Percentiles rank a stretch among this genome's conserved stretches.
Evolutionary conservation across 2,329 filamentous ascomycete genomes (phyloP).

Genomic region (Pyricularia sp.): DNA sequence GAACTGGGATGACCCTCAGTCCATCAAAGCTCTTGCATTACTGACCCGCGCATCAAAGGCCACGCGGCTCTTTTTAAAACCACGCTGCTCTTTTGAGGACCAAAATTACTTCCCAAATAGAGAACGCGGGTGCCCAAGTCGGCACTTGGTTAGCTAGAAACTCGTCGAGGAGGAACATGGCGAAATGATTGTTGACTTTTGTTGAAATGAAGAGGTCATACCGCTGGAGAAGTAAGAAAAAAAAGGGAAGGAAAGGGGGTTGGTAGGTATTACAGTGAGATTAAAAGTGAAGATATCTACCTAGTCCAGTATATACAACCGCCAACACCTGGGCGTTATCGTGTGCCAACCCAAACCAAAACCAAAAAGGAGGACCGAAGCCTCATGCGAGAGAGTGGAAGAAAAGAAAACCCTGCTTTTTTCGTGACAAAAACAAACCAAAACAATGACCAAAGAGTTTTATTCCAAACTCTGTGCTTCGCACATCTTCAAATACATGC

Average conservation of each 20-base stretch:
- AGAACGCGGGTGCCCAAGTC: neutral
- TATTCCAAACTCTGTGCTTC: slow-evolving; percentile 5
- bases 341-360: neutral
- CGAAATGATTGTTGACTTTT: too few species aligned
- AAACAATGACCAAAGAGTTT: neutral
- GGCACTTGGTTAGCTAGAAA: neutral
- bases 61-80: neutral
- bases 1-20: neutral
- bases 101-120: neutral
- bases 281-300: neutral
- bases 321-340: neutral
- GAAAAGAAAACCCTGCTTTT: neutral
- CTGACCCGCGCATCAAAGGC: neutral
- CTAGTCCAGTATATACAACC: neutral
- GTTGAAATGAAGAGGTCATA: neutral
- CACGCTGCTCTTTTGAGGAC: too few species aligned
- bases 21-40: neutral
- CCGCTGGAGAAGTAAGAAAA: neutral
- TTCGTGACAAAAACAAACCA: too few species aligned
- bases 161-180: neutral
- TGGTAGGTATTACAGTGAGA: neutral
- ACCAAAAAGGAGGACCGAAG: neutral
- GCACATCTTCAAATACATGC: slow-evolving; percentile 18
- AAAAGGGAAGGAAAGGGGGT: neutral
- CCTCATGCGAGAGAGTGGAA: neutral